phyloP scores from a whole-genome alignment of 2,329 filamentous ascomycete genomes.

The Cercospora sp. region DNA sequence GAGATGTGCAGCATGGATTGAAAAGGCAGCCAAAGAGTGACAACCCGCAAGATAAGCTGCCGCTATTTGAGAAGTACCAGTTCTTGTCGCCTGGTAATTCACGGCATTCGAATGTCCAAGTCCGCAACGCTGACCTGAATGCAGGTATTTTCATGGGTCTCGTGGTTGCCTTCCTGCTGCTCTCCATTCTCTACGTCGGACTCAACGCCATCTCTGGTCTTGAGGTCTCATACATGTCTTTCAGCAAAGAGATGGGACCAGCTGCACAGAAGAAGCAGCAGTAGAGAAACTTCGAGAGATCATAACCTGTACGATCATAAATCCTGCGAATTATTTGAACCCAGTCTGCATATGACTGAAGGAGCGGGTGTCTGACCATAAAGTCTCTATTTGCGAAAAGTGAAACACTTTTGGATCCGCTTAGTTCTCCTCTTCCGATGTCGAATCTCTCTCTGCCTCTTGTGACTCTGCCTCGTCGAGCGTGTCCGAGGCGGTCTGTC shows the following conservation, averaged over 20 bases:
- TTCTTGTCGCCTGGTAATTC: conserved; percentile 82
- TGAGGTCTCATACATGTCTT: conserved; percentile 88
- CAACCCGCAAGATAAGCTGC: conserved; percentile 44
- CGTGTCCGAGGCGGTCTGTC: no score
- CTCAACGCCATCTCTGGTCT: conserved; percentile 75
- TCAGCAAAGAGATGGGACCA: conserved; percentile 95
- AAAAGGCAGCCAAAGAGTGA: conserved; percentile 38
- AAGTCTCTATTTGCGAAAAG: background rate
- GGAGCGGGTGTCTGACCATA: background rate
- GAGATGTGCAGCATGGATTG: conserved; percentile 52
- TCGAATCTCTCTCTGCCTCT: background rate
- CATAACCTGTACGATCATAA: background rate
- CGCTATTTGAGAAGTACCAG: conserved; percentile 88
- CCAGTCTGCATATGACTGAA: background rate
- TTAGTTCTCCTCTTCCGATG: background rate
- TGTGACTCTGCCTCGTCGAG: background rate
- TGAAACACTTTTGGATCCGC: background rate
- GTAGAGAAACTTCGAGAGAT: conserved; percentile 37
- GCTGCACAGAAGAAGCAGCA: conserved; percentile 80
- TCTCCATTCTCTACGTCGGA: conserved; percentile 77
- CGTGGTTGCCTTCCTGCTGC: conserved; percentile 67
- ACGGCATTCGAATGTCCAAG: background rate
- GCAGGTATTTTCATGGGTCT: conserved; percentile 87
- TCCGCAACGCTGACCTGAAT: background rate
- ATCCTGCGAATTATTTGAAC: background rate